Conservation (phyloP, 495 filamentous ascomycete species). For the Poronia punctata region DNA sequence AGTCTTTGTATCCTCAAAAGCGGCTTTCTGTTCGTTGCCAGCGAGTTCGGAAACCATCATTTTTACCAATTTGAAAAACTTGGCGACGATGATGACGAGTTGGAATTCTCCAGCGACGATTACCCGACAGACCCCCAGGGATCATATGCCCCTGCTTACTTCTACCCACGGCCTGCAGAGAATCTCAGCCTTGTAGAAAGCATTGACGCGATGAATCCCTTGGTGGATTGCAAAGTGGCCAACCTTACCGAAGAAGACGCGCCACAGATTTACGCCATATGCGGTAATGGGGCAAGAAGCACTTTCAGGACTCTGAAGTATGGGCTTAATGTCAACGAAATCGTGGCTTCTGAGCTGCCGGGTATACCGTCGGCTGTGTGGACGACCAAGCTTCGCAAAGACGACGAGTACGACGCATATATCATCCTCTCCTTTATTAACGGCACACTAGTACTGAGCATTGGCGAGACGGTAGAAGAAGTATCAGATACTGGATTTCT, state of each 20-base stretch:
- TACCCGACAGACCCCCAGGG: slow-evolving; percentile 67
- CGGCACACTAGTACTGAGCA: slow-evolving; percentile 75
- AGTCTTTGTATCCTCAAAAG: slow-evolving; percentile 90
- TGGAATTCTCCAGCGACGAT: slow-evolving; percentile 74
- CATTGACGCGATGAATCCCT: slow-evolving; percentile 82
- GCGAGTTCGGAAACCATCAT: slow-evolving; percentile 86
- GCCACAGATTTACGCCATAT: slow-evolving; percentile 90
- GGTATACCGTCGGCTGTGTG: slow-evolving; percentile 83
- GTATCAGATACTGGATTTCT: slow-evolving; percentile 90
- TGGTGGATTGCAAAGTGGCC: slow-evolving; percentile 81
- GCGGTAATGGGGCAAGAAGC: slow-evolving; percentile 80
- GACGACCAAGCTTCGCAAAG: slow-evolving; percentile 82
- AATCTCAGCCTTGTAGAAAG: slow-evolving; percentile 81
- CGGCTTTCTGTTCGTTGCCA: slow-evolving; percentile 88
- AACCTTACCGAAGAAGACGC: slow-evolving; percentile 89
- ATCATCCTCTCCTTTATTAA: slow-evolving; percentile 64
- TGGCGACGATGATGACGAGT: slow-evolving; percentile 90
- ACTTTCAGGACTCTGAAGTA: slow-evolving; percentile 88
- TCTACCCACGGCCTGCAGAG: slow-evolving; percentile 69
- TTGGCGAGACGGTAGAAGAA: slow-evolving; percentile 94
- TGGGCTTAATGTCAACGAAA: slow-evolving; percentile 86
- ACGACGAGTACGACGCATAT: slow-evolving; percentile 80
- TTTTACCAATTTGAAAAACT: slow-evolving; percentile 98
- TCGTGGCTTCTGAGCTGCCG: slow-evolving; percentile 85
- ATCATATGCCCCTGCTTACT: slow-evolving; percentile 69